Evolutionary conservation across 345 rosid species (phyloP), one percentile per base, ranked within the genome.

Genomic region (Cardamine resedifolia): DNA sequence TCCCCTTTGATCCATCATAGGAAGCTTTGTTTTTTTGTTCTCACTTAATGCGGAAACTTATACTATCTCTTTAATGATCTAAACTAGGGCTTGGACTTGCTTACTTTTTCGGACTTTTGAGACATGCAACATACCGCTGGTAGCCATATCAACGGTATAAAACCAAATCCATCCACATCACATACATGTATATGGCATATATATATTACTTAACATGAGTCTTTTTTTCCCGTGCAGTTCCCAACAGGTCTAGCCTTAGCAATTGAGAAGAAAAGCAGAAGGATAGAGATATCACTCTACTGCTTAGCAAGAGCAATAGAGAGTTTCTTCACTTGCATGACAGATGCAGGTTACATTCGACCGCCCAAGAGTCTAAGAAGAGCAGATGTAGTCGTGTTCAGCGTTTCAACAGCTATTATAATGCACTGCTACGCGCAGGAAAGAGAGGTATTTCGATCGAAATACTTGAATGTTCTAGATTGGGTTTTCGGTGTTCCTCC

Each of bases 401-500:
- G 98, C 74, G 44, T 94, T 66, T 86, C 97, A 3, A 91, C 95
- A 10, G 90, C 97, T 52, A 80, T 91, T 77, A 91, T 91, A 68
- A 94, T 94, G 98, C 95, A 91, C 53, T 94, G 96, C 64, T 94
- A 89, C n/a, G 96, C 96, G 4, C 84, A 83, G 63, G 98, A 88
- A 75, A 85, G 98, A 78, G 97, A 94, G 7, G 93, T 89, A n/a
- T 94, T 91, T 70, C 82, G 90, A 55, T 94, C 98, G 56, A 94
- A 94, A 81, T 94, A 94, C 77, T 81, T 91, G 70, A 89, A 94
- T 21, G 98, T 91, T 36, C 87, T 94, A 3, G 97, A 94, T 64
- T 94, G 98, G 98, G 97, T 91, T 55, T 91, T 91, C 23, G 97
- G 96, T 44, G 90, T 91, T 58, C 98, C 98, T 44, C 85, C 83